These are phyloP conservation scores for Russula griseocarnosa DNA, from an alignment of 768 basidiomycete genomes.

Conservation along the genomic window DNA sequence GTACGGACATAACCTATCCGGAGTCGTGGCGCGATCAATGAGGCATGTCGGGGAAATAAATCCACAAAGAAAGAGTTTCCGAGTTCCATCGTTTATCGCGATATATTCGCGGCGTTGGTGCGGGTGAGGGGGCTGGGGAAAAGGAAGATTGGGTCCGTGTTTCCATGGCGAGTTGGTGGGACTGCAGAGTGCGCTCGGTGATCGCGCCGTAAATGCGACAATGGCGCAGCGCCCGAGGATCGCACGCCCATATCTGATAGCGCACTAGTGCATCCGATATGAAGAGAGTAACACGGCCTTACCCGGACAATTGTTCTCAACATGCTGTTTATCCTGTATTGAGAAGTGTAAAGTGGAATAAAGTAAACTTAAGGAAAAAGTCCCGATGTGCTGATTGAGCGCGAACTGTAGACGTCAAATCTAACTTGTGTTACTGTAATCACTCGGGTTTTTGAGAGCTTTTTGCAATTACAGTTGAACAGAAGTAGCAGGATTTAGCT, in stretches of 20 bases:
- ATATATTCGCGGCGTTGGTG: slow-evolving; percentile 17
- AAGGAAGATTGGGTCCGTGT: slow-evolving; percentile 11
- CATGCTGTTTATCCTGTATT: not conserved
- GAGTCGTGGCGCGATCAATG: slow-evolving; percentile 17
- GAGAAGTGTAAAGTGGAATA: slow-evolving; percentile 1
- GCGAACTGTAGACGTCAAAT: slow-evolving; percentile 6
- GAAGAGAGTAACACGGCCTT: slow-evolving; percentile 10
- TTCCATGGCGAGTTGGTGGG: slow-evolving; percentile 23
- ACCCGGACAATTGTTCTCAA: slow-evolving; percentile 5
- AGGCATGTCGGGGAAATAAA: slow-evolving; percentile 12
- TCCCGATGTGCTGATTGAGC: not conserved
- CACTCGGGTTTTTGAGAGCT: not conserved
- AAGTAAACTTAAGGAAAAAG: not conserved
- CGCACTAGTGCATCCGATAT: slow-evolving; percentile 11
- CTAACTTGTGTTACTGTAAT: not conserved
- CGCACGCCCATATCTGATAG: slow-evolving; percentile 18
- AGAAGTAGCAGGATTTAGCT: slow-evolving; percentile 6
- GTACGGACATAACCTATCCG: not conserved
- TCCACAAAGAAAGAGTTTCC: slow-evolving; percentile 4
- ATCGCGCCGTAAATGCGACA: slow-evolving; percentile 23
- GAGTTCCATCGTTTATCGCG: slow-evolving; percentile 5
- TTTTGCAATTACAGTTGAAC: not conserved
- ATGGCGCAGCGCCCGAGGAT: slow-evolving; percentile 21
- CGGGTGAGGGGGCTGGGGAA: slow-evolving; percentile 2
- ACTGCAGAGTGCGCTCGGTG: slow-evolving; percentile 16